phyloP scores from a whole-genome alignment of 257 asterid species.

The Solanum corneliomulleri region DNA sequence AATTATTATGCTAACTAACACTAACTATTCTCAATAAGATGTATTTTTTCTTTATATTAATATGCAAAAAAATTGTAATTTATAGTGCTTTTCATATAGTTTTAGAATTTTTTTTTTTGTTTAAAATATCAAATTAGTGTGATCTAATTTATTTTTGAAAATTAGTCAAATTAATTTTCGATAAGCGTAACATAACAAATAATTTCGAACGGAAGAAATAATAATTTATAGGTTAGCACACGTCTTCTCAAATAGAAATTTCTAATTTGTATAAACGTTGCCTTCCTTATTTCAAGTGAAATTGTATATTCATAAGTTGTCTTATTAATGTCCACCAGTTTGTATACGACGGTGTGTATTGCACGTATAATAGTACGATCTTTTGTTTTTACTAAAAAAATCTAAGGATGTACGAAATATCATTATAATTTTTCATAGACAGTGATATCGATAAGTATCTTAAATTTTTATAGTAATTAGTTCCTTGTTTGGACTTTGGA shows the following conservation, averaged over 20 bases:
- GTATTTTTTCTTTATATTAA: no score
- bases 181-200: rapidly evolving
- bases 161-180: no score
- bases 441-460: not conserved
- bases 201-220: rapidly evolving
- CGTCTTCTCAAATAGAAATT: not conserved
- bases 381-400: no score
- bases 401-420: not conserved
- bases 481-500: not conserved
- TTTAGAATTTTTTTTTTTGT: no score
- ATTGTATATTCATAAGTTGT: not conserved
- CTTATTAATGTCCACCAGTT: not conserved
- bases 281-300: not conserved
- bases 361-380: not conserved
- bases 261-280: not conserved
- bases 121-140: no score
- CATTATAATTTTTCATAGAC: not conserved
- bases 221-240: not conserved
- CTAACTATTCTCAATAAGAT: no score
- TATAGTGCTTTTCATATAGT: no score
- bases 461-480: no score
- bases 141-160: no score
- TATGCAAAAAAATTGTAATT: no score
- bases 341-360: not conserved
- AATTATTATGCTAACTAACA: no score